phyloP scores from a whole-genome alignment of 495 filamentous ascomycete genomes.

The Daldinia loculata region DNA sequence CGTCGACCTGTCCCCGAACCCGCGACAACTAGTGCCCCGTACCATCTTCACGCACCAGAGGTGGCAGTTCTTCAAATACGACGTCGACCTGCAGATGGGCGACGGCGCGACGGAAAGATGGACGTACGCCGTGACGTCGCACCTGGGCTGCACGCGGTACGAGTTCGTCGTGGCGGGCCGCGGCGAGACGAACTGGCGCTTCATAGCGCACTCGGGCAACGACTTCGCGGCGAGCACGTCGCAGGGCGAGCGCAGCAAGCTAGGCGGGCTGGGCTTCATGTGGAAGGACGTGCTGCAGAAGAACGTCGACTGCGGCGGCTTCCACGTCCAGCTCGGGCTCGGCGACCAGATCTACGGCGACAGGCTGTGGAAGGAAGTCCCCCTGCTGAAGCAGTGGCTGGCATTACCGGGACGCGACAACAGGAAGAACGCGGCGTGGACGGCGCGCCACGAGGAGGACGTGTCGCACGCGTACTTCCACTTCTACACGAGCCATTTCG shows the following conservation, averaged over 20 bases:
- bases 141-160: slow-evolving; percentile 94
- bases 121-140: slow-evolving; percentile 98
- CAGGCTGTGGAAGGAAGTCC: slow-evolving; percentile 94
- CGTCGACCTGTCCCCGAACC: slow-evolving; percentile 90
- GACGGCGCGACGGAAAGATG: slow-evolving; percentile 83
- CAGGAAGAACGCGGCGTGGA: slow-evolving; percentile 89
- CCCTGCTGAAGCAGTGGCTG: slow-evolving; percentile 92
- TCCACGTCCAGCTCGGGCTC: slow-evolving; percentile 89
- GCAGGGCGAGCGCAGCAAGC: slow-evolving; percentile 79
- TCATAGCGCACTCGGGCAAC: slow-evolving; percentile 93
- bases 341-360: slow-evolving; percentile 98
- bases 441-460: slow-evolving; percentile 91
- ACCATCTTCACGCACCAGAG: slow-evolving; percentile 88
- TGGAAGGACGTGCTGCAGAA: slow-evolving; percentile 99
- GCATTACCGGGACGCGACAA: slow-evolving; percentile 89
- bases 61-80: slow-evolving; percentile 97
- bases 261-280: slow-evolving; percentile 93
- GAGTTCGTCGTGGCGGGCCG: slow-evolving; percentile 97
- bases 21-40: slow-evolving; percentile 83
- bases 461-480: slow-evolving; percentile 97
- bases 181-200: slow-evolving; percentile 92
- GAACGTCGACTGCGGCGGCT: slow-evolving; percentile 93
- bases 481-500: slow-evolving; percentile 97
- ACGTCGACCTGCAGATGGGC: slow-evolving; percentile 90
- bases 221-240: slow-evolving; percentile 90